Percentiles rank a stretch among this genome's conserved stretches.
phyloP scores from a whole-genome alignment of 768 basidiomycete species.

The Termitomyces sp. region DNA sequence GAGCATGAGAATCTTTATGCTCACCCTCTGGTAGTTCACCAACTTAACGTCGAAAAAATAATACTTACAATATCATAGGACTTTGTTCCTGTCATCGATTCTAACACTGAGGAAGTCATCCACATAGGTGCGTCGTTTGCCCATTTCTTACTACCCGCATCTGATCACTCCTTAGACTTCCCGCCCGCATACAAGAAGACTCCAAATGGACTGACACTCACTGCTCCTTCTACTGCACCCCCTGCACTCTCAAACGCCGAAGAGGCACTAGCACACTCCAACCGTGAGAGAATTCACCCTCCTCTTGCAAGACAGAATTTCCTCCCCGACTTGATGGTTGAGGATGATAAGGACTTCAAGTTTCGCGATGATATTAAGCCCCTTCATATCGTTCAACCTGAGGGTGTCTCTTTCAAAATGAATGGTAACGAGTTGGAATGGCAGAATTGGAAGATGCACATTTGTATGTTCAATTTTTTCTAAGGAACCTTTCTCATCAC shows the following conservation, averaged over 20 bases:
- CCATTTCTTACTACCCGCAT: neutral
- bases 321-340: slow-evolving; percentile 76
- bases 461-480: slow-evolving; percentile 50
- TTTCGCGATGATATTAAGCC: slow-evolving; percentile 73
- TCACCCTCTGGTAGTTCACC: slow-evolving; percentile 64
- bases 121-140: slow-evolving; percentile 47
- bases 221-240: slow-evolving; percentile 33
- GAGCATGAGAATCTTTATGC: slow-evolving; percentile 86
- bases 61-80: slow-evolving; percentile 38
- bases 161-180: slow-evolving; percentile 55
- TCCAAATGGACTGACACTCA: slow-evolving; percentile 34
- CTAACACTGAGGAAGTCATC: slow-evolving; percentile 66
- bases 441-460: slow-evolving; percentile 97
- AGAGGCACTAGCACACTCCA: slow-evolving; percentile 44
- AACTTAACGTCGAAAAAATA: slow-evolving; percentile 9
- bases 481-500: slow-evolving; percentile 24
- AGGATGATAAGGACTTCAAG: slow-evolving; percentile 50
- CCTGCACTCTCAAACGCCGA: slow-evolving; percentile 32
- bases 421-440: slow-evolving; percentile 76
- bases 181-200: slow-evolving; percentile 53
- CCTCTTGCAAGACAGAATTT: slow-evolving; percentile 68
- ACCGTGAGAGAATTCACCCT: slow-evolving; percentile 73
- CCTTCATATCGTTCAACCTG: slow-evolving; percentile 79
- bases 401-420: slow-evolving; percentile 89
- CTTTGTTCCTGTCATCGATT: slow-evolving; percentile 72